Base-by-base conservation (phyloP, 805 yeast species). In the Saturnispora saitoi region DNA sequence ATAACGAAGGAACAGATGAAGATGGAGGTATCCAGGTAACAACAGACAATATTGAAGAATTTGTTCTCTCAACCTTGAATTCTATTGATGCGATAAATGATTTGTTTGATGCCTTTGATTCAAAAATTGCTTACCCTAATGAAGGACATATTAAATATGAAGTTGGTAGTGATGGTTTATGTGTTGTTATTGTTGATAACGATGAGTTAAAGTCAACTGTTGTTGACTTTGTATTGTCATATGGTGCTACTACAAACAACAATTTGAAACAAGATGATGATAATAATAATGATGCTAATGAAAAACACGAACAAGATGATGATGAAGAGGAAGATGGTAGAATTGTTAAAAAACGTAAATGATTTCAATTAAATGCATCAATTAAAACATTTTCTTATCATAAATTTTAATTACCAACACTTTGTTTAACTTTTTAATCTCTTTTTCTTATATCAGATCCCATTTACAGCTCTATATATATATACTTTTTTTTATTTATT, bases 141-240 rank as follows among this genome's bases (percentile, higher is more conserved):
- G 78, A 76, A 51, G 75, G 71, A 4, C 69, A 71, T 51, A 70
- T 78, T 54, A 76, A 77, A 57, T 78, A 78, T 55, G 82, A 78
- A 52, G 81, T 77, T 2, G 81, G 82, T 4, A 74, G 79, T 45
- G 83, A 78, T 56, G 83, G 83, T 4, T 62, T 78, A 48, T 77
- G 78, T 48, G 77, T 78, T 48, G 69, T 78, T 28, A 67, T 78
- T n/a, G 80, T 75, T 31, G 76, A 73, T 51, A 63, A 65, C 5
- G 50, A 56, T 17, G 64, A 59, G 30, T 62, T 77, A 54, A 68
- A 65, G 51, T 61, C 61, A 17, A 58, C 57, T 31, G 77, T 70
- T 30, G 61, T 71, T 52, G 55, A 59, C 42, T 77, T 73, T 58
- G 68, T 77, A 73, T 50, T 66, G 48, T 4, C 61, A 52, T 42